Evolutionary conservation across 331 rosid species (phyloP), one percentile per base, ranked within the genome.

Genomic region (Quercus tomentella): DNA sequence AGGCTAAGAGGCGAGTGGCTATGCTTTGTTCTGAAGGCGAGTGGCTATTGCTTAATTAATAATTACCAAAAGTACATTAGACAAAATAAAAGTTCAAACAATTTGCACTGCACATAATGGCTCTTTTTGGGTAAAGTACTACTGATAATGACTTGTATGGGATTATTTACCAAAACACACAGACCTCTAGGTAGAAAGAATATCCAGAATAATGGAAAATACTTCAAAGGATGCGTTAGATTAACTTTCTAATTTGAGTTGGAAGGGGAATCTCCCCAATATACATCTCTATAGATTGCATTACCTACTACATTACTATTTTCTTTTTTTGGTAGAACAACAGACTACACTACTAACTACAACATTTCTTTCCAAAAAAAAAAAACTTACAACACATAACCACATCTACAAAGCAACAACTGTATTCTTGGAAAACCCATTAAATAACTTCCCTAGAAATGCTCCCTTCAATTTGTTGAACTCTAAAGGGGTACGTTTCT

Each of bases 401-500:
- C 84, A 51, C 86, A 26, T 76, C 85, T 89, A 71, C 83, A 90
- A 86, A 76, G 92, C 87, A 82, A 89, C 88, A 73, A 90, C 79
- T 57, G 81, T 31, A 6, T 81, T 72, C 77, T 28, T 86, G 65
- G 81, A 79, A 70, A 82, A 73, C 25, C 82, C 83, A 77, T 51
- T 84, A 51, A 94, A 85, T 84, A 89, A 72, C 65, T 84, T 92
- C 73, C 87, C 78, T 4, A 93, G 84, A 71, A 92, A 80, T 35
- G 85, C 79, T 41, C 80, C 88, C 75, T 84, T 85, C 52, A 88
- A 30, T 69, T 77, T 89, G 89, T 77, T 87, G 73, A 88, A 77
- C 84, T 87, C 97, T 62, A 85, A 91, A 30, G 91, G 92, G 17
- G 75, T 80, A 81, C 82, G 76, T 83, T 87, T 90, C 70, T 83